Evolutionary conservation across 345 rosid species (phyloP), one percentile per base, ranked within the genome.

Genomic region (Euphorbia pulcherrima): DNA sequence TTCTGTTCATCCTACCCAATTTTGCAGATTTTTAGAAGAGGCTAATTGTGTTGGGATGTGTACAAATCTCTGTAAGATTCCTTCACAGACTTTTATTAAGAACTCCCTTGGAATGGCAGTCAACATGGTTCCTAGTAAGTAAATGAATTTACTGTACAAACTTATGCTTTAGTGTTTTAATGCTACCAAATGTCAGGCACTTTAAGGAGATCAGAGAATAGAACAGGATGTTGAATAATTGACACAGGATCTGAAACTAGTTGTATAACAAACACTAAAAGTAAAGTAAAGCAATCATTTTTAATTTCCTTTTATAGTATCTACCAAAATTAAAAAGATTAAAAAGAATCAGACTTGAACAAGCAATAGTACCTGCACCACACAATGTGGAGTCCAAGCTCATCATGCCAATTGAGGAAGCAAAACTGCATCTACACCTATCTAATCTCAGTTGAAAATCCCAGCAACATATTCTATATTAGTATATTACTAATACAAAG

Each of bases 71-170:
- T 94, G 99, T 55, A 94, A 86, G 79, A 74, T 83, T 65, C 95
- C 99, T 55, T 75, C 82, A 54, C 99, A 90, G 77, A 76, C 79
- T 66, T 91, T 94, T 73, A 89, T 94, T 67, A 89, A 83, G 79
- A 77, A 82, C 64, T 81, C 95, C 67, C 73, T 94, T 1, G 97
- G 99, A 64, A 80, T 91, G 88, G 89, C 97, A 1, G 81, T 90
- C 80, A 82, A 88, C 82, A 90, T 94, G 95, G 87, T 82, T 62
- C 99, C 99, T 0, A 81, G 99, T 94, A 87, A 83, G 83, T 81
- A 60, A 35, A 1, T 14, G 13, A 20, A 59, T 59, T 20, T 23
- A 37, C 13, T 37, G 23, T 35, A 1, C 44, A 59, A n/a, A 59
- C 20, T 2, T 13, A 59, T 18, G 41, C 24, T 21, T 18, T 39